Evolutionary conservation across 345 rosid genomes (phyloP).

Genomic region (Eucalyptus pauciflora): DNA sequence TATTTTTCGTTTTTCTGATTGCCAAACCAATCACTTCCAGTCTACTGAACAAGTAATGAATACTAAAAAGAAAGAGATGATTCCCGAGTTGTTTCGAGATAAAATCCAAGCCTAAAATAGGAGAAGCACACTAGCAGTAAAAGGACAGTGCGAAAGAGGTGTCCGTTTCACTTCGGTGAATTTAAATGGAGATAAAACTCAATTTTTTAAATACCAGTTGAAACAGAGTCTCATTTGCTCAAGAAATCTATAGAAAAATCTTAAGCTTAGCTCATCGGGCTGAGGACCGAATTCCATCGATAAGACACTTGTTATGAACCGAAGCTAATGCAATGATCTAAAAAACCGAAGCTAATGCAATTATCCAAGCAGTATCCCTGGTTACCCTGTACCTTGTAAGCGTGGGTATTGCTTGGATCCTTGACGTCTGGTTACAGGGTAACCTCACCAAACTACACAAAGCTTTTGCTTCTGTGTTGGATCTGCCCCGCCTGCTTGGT

Average conservation of each 20-base stretch:
- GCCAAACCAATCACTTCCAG: neutral
- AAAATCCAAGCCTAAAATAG: neutral
- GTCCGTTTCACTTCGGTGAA: neutral
- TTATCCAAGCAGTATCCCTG: accelerated
- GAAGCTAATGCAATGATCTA: neutral
- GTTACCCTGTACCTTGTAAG: too few species aligned
- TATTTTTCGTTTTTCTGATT: constrained; percentile 39
- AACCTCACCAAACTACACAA: too few species aligned
- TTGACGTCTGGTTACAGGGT: too few species aligned
- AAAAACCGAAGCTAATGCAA: neutral
- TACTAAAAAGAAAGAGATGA: neutral
- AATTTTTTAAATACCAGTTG: neutral
- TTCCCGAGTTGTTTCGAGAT: neutral
- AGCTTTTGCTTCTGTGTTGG: too few species aligned
- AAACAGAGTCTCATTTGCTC: too few species aligned
- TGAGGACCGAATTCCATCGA: neutral
- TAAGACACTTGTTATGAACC: neutral
- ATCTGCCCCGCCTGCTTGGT: accelerated
- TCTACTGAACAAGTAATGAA: neutral
- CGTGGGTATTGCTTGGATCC: too few species aligned
- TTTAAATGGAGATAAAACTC: neutral
- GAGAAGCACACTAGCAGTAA: neutral
- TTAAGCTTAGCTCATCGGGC: neutral
- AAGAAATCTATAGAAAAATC: neutral
- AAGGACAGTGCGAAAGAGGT: neutral